Base-by-base conservation (phyloP, 495 filamentous ascomycete genomes). In the Hypoxylon crocopeplum region DNA sequence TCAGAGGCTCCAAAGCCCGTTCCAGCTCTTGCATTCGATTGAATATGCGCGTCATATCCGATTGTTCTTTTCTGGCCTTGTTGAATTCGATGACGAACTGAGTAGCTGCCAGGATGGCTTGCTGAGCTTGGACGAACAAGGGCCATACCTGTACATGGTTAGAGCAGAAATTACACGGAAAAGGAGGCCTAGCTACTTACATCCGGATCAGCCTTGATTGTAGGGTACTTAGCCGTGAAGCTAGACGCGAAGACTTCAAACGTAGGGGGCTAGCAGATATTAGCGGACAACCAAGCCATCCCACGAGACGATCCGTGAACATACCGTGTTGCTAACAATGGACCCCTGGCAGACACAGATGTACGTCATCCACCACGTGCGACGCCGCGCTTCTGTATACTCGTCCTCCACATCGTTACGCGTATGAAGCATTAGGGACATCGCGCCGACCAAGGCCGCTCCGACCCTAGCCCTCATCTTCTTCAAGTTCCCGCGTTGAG, bases 351-450 rank as follows among this genome's bases (percentile, higher is more conserved):
- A 76, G 34, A 83, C 81, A 66, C 75, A 82, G 29, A 84, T 81
- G 59, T 84, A 85, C 47, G 82, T 86, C 83, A 85, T 85, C 84
- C 84, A 86, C 84, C 84, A 86, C 38, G 78, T 76, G 59, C 83
- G 76, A 25, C 80, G 72, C 61, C 77, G 77, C 39, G 81, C 81
- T 60, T 86, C 84, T 2, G 76, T 52, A 48, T 69, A 78, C 37
- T 72, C 76, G 34, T 79, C 78, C 56, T 82, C 75, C 17, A 78
- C 75, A 5, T 78, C 72, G n/a, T 66, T 71, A 27, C 72, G 66
- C 1, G 70, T 66, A 71, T 85, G 80, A 7, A 86, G 74, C 19
- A 70, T 76, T 53, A 83, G 73, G 39, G 80, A 77, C 67, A 83
- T 70, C 15, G 83, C 83, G 41, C 81, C 70, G 13, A 79, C 75